Percentiles rank a stretch among this genome's conserved stretches.
Evolutionary conservation across 2,329 filamentous ascomycete species (phyloP).

Genomic region (Arthroderma sp.): DNA sequence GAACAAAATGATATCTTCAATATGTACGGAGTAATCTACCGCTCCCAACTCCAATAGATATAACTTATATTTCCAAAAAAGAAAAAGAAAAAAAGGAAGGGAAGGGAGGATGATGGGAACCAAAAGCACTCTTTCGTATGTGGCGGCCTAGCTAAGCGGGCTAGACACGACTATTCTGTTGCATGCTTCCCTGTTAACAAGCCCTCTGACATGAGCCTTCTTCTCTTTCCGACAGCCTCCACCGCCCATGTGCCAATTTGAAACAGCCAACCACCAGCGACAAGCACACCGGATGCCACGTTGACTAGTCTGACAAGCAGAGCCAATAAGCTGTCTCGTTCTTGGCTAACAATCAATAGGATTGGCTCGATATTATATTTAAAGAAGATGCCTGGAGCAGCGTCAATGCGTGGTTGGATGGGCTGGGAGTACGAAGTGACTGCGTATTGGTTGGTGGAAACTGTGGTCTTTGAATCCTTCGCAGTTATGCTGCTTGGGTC

Average conservation of each 20-base stretch:
- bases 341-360: slow-evolving; percentile 71
- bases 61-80: background rate
- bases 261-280: slow-evolving; percentile 88
- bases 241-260: slow-evolving; percentile 65
- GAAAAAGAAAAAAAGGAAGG: background rate
- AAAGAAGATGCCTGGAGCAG: slow-evolving; percentile 84
- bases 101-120: background rate
- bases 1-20: background rate
- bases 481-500: slow-evolving; percentile 26
- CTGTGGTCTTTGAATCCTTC: slow-evolving; percentile 41
- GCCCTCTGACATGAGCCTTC: slow-evolving; percentile 34
- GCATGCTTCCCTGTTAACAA: slow-evolving; percentile 36
- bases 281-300: slow-evolving; percentile 77
- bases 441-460: slow-evolving; percentile 95
- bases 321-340: slow-evolving; percentile 59
- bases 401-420: slow-evolving; percentile 49
- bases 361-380: slow-evolving; percentile 99
- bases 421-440: slow-evolving; percentile 74
- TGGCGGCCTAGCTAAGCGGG: background rate
- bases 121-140: background rate
- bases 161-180: slow-evolving; percentile 19
- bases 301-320: slow-evolving; percentile 79
- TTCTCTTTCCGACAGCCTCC: slow-evolving; percentile 38
- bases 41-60: background rate
- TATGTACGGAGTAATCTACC: background rate